Evolutionary conservation across 768 basidiomycete species (phyloP), one percentile per base, ranked within the genome.

Genomic region (Phaeotremella fagi): DNA sequence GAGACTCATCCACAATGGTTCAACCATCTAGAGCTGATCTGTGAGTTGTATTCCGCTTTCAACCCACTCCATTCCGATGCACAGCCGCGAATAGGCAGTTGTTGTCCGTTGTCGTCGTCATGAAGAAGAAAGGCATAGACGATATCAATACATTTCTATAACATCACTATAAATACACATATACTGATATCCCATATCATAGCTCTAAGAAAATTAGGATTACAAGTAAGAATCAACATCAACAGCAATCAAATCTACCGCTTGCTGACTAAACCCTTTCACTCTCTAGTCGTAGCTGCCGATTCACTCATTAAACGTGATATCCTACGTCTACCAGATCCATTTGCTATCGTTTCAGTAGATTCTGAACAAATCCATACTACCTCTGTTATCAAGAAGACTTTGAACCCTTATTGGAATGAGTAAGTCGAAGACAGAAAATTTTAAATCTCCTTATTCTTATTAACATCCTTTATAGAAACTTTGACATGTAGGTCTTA

Each of bases 351-450:
- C 67, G 87, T 99, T 74, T 97, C 94, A 20, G 91, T 98, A 37
- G 95, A 99, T 63, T 90, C 90, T 3, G 91, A 95, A 74, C 92
- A 97, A 75, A 98, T 92, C 0, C 87, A 90, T 63, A 94, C 94
- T 0, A 98, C 92, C 15, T 89, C 87, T 51, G 94, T 94, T 27
- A 95, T 98, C 70, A 97, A 90, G 80, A 92, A 89, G 60, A 74
- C 72, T 38, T 52, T 74, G 29, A 74, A 74, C 61, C 72, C 72
- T 16, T 74, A 74, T 47, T 74, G 72, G 72, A 74, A 74, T 61
- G 72, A 74, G 68, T 70, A 54, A 64, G 68, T 59, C 22, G 14
- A 5, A 35, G 15, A 15, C 6, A 29, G 1, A n/a, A n/a, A n/a
- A n/a, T n/a, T 44, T 5, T 31, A 24, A 20, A 48, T 28, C 16